A percentile compares a stretch with the other conserved stretches of the same genome.
These are phyloP conservation scores for Plasmodium gallinaceum DNA, from an alignment of 169 alveolate species.

Conservation along the genomic window DNA sequence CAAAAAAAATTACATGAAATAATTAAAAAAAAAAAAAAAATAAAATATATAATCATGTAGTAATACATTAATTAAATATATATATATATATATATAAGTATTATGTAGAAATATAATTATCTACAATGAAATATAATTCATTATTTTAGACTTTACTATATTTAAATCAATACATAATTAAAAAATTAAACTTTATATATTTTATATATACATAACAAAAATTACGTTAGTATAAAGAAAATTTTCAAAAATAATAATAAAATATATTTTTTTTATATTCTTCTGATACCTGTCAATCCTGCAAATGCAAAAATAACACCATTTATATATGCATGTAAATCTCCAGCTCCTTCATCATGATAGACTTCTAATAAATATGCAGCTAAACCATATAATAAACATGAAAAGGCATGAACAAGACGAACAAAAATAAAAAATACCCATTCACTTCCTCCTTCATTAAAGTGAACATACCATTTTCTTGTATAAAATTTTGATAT, in stretches of 20 bases:
- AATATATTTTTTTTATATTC: neutral
- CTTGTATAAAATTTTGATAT: conserved; percentile 91
- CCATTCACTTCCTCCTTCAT: conserved; percentile 93
- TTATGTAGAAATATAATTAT: neutral
- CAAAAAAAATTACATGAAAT: conserved; percentile 16
- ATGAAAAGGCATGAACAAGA: conserved; percentile 90
- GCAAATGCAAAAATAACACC: conserved; percentile 88
- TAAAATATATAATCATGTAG: neutral
- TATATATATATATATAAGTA: neutral
- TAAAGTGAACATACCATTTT: conserved; percentile 91
- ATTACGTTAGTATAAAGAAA: no score
- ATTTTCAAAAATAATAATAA: neutral
- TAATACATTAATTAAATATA: neutral
- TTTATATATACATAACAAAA: neutral
- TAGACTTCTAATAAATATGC: conserved; percentile 92
- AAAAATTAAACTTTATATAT: no score
- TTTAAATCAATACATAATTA: no score
- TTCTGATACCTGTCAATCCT: conserved; percentile 86
- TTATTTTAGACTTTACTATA: no score
- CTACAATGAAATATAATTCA: no score
- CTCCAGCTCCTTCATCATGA: conserved; percentile 95
- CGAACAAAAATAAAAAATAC: conserved; percentile 92
- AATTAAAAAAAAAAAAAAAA: neutral
- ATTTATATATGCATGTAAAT: conserved; percentile 93
- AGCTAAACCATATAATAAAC: conserved; percentile 91